phyloP scores from a whole-genome alignment of 163 green algal genomes.

The Volvox carteri region DNA sequence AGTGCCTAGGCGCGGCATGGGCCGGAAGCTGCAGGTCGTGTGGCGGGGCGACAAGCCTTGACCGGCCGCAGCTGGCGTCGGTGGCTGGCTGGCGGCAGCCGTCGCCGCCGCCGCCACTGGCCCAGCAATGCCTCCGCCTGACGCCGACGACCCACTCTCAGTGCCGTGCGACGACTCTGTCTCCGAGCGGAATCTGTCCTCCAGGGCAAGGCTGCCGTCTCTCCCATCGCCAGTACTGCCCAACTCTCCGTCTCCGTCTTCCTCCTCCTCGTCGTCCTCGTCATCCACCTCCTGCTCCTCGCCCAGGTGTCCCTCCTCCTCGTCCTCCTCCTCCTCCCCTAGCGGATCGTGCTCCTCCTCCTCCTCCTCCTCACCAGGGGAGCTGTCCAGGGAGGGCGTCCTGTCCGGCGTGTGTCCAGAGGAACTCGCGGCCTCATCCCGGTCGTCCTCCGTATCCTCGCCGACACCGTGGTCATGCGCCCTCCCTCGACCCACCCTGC shows the following conservation, averaged over 20 bases:
- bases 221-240: no score
- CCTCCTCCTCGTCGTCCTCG: not conserved
- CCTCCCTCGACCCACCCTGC: no score
- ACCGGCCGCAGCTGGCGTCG: no score
- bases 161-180: slow-evolving; percentile 16
- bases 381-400: not conserved
- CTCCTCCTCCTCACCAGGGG: not conserved
- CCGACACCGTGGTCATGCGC: not conserved
- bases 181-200: not conserved
- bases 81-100: no score
- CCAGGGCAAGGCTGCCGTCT: not conserved
- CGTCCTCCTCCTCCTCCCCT: not conserved
- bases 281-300: not conserved
- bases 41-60: slow-evolving; percentile 1
- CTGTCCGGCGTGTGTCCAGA: not conserved
- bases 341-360: slow-evolving; percentile 4
- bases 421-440: not conserved
- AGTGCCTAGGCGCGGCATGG: not conserved
- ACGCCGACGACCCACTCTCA: not conserved
- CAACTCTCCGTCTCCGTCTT: not conserved
- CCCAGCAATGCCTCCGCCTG: not conserved
- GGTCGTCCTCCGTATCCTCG: not conserved
- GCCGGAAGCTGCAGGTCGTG: slow-evolving; percentile 45
- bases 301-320: not conserved
- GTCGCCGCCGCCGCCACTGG: not conserved